These are phyloP conservation scores for Suillus placidus DNA, from an alignment of 768 basidiomycete species.

Conservation along the genomic window DNA sequence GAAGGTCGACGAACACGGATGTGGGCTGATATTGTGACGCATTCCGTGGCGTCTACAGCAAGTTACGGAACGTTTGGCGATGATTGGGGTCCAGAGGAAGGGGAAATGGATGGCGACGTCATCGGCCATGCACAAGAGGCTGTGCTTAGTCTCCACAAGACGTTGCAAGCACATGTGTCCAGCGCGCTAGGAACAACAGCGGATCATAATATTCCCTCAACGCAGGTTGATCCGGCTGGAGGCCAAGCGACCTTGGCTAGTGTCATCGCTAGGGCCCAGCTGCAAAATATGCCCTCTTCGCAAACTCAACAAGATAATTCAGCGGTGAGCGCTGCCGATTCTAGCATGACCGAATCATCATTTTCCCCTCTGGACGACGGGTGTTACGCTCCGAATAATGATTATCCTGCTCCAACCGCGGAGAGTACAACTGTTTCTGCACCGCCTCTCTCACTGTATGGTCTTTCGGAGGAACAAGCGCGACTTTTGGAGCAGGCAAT, in stretches of 20 bases:
- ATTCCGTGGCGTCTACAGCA: slow-evolving; percentile 20
- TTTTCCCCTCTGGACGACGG: slow-evolving; percentile 11
- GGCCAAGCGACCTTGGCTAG: slow-evolving; percentile 73
- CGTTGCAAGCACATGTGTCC: slow-evolving; percentile 61
- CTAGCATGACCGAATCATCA: slow-evolving; percentile 19
- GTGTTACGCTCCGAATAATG: slow-evolving; percentile 3
- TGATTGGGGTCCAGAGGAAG: slow-evolving; percentile 53
- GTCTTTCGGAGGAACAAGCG: slow-evolving; percentile 74
- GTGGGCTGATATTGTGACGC: slow-evolving; percentile 63
- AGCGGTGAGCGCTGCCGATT: slow-evolving; percentile 6
- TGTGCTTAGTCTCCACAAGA: slow-evolving; percentile 55
- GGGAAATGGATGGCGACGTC: slow-evolving; percentile 54
- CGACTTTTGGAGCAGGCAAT: slow-evolving; percentile 72
- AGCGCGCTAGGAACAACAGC: slow-evolving; percentile 47
- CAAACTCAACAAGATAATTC: slow-evolving; percentile 16
- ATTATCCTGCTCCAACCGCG: slow-evolving; percentile 14
- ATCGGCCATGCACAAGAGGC: slow-evolving; percentile 53
- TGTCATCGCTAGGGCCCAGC: slow-evolving; percentile 71
- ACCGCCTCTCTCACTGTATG: slow-evolving; percentile 64
- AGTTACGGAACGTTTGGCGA: slow-evolving; percentile 18
- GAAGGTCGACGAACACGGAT: slow-evolving; percentile 64
- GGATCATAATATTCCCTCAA: slow-evolving; percentile 33
- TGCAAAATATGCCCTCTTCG: slow-evolving; percentile 42
- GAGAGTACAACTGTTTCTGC: slow-evolving; percentile 14
- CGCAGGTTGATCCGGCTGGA: slow-evolving; percentile 46